Base-by-base conservation (phyloP, 306 rosid species). In the Glycine soja region DNA sequence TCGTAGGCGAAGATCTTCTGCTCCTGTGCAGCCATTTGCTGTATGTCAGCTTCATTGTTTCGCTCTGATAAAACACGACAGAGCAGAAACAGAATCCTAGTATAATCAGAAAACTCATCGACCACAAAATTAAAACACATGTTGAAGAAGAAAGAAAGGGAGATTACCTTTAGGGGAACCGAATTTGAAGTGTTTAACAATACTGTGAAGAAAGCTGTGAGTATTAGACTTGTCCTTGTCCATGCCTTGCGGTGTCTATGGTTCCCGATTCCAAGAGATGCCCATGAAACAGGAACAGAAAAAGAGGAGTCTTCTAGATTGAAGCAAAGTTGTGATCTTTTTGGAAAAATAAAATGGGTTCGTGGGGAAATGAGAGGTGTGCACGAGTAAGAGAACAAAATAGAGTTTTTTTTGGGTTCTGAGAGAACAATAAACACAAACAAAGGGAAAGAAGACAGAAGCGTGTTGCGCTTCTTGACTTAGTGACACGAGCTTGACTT, bases 1-100 rank as follows among this genome's bases (percentile, higher is more conserved):
- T 91, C 97, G 70, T 84, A 93, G 5, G 82, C 19, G 87, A 96
- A 90, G 10, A 77, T 58, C 85, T 88, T 93, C 88, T 96, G 97
- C 48, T 96, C 99, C 81, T 88, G 94, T 7, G 92, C 91, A 70
- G 98, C 97, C 77, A 96, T 90, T 86, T 24, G 85, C 82, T 92
- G 91, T 43, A 93, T 71, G 59, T 96, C 97, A 76, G 90, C 93
- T 81, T 86, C 98, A 70, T 70, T 82, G 38, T 80, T 75, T 72
- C 56, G 76, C 50, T 81, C 98, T 91, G 84, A 78, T 58, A 47
- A 81, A 78, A 75, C 40, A 84, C 62, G 70, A 64, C 34, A 24
- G 30, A 24, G 30, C 30, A 24, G 30, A 24, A 24, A 24, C 30
- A 16, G 32, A 24, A 70, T 3, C 79, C 8, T 6, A 14, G 8